Conservation (phyloP, 176 grass and related monocot genomes). For the Microstegium vimineum region DNA sequence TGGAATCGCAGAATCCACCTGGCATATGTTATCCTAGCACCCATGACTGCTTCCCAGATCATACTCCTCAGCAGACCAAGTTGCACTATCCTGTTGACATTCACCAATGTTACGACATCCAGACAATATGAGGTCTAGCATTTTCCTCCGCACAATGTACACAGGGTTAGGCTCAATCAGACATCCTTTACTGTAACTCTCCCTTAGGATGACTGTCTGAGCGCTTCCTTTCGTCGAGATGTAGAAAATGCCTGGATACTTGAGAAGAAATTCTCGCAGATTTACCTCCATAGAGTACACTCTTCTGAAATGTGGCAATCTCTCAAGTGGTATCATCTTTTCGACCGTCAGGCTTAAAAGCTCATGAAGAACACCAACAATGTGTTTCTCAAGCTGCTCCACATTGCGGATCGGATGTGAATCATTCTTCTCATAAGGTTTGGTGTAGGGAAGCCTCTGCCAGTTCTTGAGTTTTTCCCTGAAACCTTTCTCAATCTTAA, state of each 20-base stretch:
- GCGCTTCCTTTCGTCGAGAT: slow-evolving; percentile 59
- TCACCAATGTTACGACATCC: slow-evolving; percentile 30
- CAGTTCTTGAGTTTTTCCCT: slow-evolving; percentile 56
- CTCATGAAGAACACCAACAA: slow-evolving; percentile 65
- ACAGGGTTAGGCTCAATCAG: slow-evolving; percentile 48
- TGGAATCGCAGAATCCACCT: background rate
- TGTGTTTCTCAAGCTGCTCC: slow-evolving; percentile 40
- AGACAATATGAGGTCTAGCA: slow-evolving; percentile 43
- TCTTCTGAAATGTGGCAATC: slow-evolving; percentile 52
- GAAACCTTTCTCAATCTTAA: slow-evolving; percentile 54
- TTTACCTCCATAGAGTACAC: slow-evolving; percentile 54
- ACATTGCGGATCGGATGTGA: slow-evolving; percentile 19
- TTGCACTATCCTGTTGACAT: slow-evolving; percentile 1
- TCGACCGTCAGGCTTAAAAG: slow-evolving; percentile 45
- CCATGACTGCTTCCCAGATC: slow-evolving; percentile 4
- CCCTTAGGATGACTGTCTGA: slow-evolving; percentile 50
- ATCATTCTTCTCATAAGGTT: slow-evolving; percentile 53
- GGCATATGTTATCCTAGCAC: background rate
- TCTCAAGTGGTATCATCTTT: slow-evolving; percentile 56
- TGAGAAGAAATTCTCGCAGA: slow-evolving; percentile 57
- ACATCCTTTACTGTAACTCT: slow-evolving; percentile 54
- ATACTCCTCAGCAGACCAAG: slow-evolving; percentile 1
- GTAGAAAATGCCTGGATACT: slow-evolving; percentile 69
- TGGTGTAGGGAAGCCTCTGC: slow-evolving; percentile 59
- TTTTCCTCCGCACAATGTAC: slow-evolving; percentile 44